Base-by-base conservation (phyloP, 371 early-diverging fungal genomes). In the Mortierella sp. region DNA sequence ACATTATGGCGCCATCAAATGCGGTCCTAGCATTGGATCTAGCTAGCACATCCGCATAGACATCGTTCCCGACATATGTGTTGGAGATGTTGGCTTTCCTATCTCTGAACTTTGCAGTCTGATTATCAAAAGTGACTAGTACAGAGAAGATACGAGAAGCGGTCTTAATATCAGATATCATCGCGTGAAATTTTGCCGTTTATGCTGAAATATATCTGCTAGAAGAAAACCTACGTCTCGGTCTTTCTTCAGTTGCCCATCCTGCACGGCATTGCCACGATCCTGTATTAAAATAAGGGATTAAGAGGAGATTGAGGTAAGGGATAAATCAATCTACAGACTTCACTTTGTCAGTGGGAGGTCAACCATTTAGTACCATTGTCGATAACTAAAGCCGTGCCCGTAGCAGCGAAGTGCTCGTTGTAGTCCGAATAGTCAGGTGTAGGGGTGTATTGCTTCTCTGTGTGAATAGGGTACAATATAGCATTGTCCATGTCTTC, bases 211-310 rank as follows among this genome's bases (percentile, higher is more conserved):
- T 3, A 18, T n/a, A 24, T 47, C 47, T 9, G 14, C 2, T 24
- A 45, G 49, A 39, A 37, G 12, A 9, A 35, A 28, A 37, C 87
- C 67, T 89, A 94, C 94, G 70, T 64, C 89, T 73, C 10, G 94
- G 94, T 12, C 69, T 68, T 2, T 75, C 69, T 65, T 94, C 94
- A 1, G 85, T 85, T 11, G 94, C 92, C 96, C 96, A 96, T 22
- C 96, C 96, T 32, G 94, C 96, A 70, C 94, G 87, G 70, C 94
- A 93, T 67, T 90, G 90, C 64, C 89, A 88, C 20, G 94, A 94
- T 30, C 97, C 95, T 90, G 88, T 73, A 16, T 37, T 11, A 12
- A 64, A 10, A 64, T 4, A 58, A 2, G 30, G 58, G 28, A 18
- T 0, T 32, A 18, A 30, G 8, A 12, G 10, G 10, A 55, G 12